Evolutionary conservation across 2,329 filamentous ascomycete genomes (phyloP), one percentile per base, ranked within the genome.

Genomic region (Eurotiales sp.): DNA sequence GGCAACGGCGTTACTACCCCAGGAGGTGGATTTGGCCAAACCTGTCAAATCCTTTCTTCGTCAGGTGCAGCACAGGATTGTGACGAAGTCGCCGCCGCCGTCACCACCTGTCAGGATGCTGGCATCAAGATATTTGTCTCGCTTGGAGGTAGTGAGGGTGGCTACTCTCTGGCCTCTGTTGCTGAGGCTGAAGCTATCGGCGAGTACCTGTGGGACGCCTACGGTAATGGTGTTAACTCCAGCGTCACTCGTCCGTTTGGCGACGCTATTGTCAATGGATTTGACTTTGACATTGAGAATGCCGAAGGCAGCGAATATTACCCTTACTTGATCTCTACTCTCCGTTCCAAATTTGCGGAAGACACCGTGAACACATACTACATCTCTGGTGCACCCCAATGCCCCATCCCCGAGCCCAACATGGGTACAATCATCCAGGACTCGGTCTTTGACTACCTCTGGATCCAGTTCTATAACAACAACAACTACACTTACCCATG

Each of bases 401-500:
- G 78, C 56, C 43, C 66, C 5, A 60, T 74, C 17, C 76, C 77
- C 3, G 78, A 81, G 57, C 57, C 58, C 21, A 72, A 76, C 47
- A 68, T 80, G 19, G 61, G 63, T 19, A 46, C 68, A 22, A 74
- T 75, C 3, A 77, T 81, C 46, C 36, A 53, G 14, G 65, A 66
- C 25, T 66, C 75, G 4, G 54, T 55, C 10, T 78, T 81, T 56
- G 78, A 81, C 59, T 79, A 77, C 56, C 58, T 81, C 55, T 81
- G 76, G 65, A 68, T 78, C 27, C 78, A 81, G 54, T 81, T 78
- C 63, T 81, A 81, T 66, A 81, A 81, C 67, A 80, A 74, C 1
- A 41, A 57, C 2, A 76, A 78, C 22, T 64, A 53, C 21, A 57
- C 53, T 10, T 50, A 58, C 3, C 78, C 78, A 59, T 47, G 50